Percentiles rank a stretch among this genome's conserved stretches.
Conservation (phyloP, 192 early-diverging fungal genomes). For the Funneliformis geosporum region DNA sequence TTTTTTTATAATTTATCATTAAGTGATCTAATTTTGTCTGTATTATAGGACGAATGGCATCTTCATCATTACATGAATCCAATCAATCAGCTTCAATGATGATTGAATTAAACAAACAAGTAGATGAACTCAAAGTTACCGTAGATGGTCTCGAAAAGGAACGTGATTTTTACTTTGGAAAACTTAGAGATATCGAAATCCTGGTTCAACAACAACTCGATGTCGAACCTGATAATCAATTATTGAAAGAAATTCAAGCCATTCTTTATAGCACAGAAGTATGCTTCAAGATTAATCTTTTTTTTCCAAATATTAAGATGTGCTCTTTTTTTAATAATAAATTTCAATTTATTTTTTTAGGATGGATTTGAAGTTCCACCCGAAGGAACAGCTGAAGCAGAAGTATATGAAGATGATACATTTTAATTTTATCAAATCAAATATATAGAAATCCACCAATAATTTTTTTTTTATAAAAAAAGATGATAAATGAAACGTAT, state of each 20-base stretch:
- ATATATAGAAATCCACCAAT: background rate
- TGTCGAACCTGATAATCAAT: slow-evolving; percentile 46
- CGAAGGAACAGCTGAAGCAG: slow-evolving; percentile 46
- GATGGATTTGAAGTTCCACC: slow-evolving; percentile 82
- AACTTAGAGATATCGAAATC: slow-evolving; percentile 93
- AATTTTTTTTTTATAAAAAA: background rate
- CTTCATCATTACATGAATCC: slow-evolving; percentile 35
- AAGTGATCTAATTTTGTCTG: slow-evolving; percentile 29
- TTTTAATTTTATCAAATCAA: slow-evolving; percentile 46
- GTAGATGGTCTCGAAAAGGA: slow-evolving; percentile 95
- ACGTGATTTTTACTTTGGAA: slow-evolving; percentile 95
- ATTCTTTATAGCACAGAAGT: slow-evolving; percentile 92
- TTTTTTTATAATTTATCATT: slow-evolving; percentile 1
- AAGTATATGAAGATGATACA: slow-evolving; percentile 61
- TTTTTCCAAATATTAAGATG: background rate
- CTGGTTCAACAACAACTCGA: slow-evolving; percentile 82
- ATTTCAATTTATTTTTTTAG: slow-evolving; percentile 41
- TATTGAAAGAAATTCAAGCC: slow-evolving; percentile 77
- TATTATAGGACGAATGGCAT: slow-evolving; percentile 16
- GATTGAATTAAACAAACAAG: slow-evolving; percentile 74
- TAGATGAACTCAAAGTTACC: slow-evolving; percentile 78
- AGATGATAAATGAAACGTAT: background rate
- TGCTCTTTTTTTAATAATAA: background rate
- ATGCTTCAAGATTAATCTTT: slow-evolving; percentile 29
- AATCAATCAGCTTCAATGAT: slow-evolving; percentile 63